Percentiles rank a stretch among this genome's conserved stretches.
Conservation (phyloP, 202 grass and related monocot species). For the Carex arenaria region DNA sequence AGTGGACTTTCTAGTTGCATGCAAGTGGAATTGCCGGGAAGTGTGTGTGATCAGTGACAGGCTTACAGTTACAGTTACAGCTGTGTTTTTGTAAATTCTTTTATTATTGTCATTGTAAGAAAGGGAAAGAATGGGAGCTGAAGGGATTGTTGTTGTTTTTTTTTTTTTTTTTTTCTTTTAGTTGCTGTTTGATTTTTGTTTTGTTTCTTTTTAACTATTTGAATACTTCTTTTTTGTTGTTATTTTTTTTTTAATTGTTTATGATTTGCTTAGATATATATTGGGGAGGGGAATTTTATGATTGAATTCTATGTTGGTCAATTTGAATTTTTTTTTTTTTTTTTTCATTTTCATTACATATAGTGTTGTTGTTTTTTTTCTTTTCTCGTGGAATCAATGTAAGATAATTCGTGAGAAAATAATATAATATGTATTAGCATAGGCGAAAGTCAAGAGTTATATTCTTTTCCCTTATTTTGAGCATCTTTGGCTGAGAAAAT, state of each 20-base stretch:
- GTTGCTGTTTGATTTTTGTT: conserved; percentile 35
- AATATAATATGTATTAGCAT: neutral
- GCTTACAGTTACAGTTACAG: neutral
- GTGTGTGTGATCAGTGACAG: neutral
- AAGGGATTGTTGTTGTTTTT: neutral
- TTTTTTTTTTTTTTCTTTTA: neutral
- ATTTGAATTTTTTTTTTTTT: conserved; percentile 7
- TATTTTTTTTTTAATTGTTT: neutral
- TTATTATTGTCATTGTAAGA: neutral
- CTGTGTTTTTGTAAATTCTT: conserved; percentile 22
- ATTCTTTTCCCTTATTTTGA: neutral
- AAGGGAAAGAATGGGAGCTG: neutral
- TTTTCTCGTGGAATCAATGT: neutral
- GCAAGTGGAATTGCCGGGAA: neutral
- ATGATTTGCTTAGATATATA: conserved; percentile 33
- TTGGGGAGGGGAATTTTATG: conserved; percentile 27
- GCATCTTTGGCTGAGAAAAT: neutral
- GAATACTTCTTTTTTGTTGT: neutral
- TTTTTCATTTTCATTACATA: neutral
- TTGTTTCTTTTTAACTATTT: conserved; percentile 30
- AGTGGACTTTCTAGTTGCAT: conserved; percentile 77
- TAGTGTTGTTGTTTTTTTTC: neutral
- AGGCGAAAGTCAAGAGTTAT: neutral
- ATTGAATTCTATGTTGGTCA: conserved; percentile 36
- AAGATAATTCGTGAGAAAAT: neutral